Evolutionary conservation across 208 protist genomes (phyloP).

Genomic region (Acanthamoeba culbertsoni): DNA sequence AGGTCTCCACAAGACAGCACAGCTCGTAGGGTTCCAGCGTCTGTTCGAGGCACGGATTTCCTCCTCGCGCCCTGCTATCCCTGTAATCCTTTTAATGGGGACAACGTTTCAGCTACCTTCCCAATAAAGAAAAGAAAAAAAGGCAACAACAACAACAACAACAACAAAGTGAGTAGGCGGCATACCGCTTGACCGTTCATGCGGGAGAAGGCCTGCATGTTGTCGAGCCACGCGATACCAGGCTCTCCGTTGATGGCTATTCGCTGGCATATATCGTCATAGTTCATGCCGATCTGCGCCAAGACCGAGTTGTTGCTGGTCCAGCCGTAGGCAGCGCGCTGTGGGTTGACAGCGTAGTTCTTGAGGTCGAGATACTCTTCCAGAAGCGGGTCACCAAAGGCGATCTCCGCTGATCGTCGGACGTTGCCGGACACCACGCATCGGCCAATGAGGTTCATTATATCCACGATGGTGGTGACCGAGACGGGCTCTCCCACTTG

Average conservation of each 20-base stretch:
- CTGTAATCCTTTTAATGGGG: background rate
- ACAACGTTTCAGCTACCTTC: background rate
- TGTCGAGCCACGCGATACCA: slow-evolving; percentile 86
- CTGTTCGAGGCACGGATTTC: slow-evolving; percentile 88
- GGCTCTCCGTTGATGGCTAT: slow-evolving; percentile 86
- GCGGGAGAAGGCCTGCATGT: slow-evolving; percentile 83
- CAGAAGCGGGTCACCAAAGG: slow-evolving; percentile 78
- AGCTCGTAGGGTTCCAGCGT: slow-evolving; percentile 87
- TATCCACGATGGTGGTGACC: slow-evolving; percentile 82
- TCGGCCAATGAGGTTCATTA: slow-evolving; percentile 89
- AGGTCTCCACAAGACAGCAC: slow-evolving; percentile 90
- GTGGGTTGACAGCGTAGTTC: slow-evolving; percentile 84
- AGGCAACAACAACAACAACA: too few relatives aligned
- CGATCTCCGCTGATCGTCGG: slow-evolving; percentile 84
- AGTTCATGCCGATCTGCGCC: slow-evolving; percentile 86
- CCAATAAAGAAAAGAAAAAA: too few relatives aligned
- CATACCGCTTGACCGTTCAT: slow-evolving; percentile 75
- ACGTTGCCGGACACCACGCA: slow-evolving; percentile 88
- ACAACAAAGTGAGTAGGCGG: too few relatives aligned
- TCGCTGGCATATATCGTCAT: slow-evolving; percentile 67
- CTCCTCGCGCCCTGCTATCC: slow-evolving; percentile 77
- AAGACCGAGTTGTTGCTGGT: slow-evolving; percentile 87
- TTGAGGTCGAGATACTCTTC: slow-evolving; percentile 87
- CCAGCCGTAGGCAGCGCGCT: slow-evolving; percentile 82
- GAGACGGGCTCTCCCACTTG: slow-evolving; percentile 71